Conservation (phyloP, 106 monocot species). For the Cymbidium sinense region DNA sequence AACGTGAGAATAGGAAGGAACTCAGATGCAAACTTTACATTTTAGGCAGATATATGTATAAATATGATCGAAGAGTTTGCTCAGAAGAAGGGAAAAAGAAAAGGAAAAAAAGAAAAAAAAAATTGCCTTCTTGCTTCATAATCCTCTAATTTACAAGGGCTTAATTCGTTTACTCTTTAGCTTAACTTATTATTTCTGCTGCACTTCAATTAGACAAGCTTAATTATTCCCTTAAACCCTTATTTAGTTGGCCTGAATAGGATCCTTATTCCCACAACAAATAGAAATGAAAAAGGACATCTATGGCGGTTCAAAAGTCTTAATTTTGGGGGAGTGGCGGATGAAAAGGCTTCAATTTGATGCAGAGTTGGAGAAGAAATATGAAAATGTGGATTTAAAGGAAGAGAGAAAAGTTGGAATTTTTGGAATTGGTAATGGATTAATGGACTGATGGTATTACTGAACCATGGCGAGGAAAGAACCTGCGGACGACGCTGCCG, state of each 20-base stretch:
- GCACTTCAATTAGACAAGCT: neutral
- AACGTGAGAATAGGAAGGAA: no score
- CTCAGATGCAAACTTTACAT: no score
- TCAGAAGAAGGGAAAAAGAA: no score
- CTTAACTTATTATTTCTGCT: neutral
- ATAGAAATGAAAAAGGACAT: slow-evolving; percentile 2
- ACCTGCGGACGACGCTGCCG: neutral
- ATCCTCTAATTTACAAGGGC: slow-evolving; percentile 2
- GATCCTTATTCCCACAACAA: slow-evolving; percentile 10
- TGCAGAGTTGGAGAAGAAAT: neutral
- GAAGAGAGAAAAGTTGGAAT: neutral
- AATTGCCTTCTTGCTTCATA: neutral
- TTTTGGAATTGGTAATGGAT: neutral
- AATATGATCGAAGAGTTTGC: no score
- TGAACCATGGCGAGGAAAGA: slow-evolving; percentile 63
- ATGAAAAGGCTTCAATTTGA: neutral
- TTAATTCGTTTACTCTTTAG: neutral
- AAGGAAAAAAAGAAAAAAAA: no score
- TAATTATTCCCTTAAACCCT: slow-evolving; percentile 1
- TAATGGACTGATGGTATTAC: neutral
- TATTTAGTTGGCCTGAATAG: neutral
- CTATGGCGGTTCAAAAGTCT: neutral
- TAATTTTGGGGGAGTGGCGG: neutral
- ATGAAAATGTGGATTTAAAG: neutral
- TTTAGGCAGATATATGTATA: no score